Percentiles rank a stretch among this genome's conserved stretches.
Conservation (phyloP, 371 early-diverging fungal genomes). For the Apophysomyces elegans region DNA sequence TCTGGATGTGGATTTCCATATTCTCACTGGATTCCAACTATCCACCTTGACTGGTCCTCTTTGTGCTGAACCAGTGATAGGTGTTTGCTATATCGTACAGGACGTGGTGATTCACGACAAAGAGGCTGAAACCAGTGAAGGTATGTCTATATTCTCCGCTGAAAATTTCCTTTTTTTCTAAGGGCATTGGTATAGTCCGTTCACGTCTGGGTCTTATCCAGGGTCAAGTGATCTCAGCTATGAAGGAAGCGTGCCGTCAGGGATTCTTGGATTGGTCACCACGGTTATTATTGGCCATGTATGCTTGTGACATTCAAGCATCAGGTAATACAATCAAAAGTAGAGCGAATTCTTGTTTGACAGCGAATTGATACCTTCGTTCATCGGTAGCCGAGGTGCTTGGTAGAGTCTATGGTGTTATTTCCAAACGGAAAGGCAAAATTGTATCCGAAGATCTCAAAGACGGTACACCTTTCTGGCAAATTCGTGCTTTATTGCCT, state of each 20-base stretch:
- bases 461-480: constrained; percentile 95
- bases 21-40: constrained; percentile 96
- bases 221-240: constrained; percentile 89
- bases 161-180: not conserved
- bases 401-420: constrained; percentile 95
- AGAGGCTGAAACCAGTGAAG: constrained; percentile 35
- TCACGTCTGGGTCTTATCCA: constrained; percentile 59
- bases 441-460: constrained; percentile 93
- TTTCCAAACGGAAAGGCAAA: constrained; percentile 85
- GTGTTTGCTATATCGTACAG: constrained; percentile 88
- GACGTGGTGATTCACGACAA: constrained; percentile 57
- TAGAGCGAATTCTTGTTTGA: not conserved
- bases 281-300: constrained; percentile 93
- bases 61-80: constrained; percentile 92
- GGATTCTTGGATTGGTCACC: constrained; percentile 95
- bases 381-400: constrained; percentile 77
- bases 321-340: constrained; percentile 47
- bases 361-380: not conserved
- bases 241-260: constrained; percentile 82
- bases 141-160: constrained; percentile 12
- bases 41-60: constrained; percentile 90
- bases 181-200: constrained; percentile 37
- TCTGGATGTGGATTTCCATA: constrained; percentile 74
- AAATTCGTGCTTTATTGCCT: constrained; percentile 91
- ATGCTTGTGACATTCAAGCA: constrained; percentile 94